These are phyloP conservation scores for Chrysanthemum lavandulifolium DNA, from an alignment of 129 eudicot species.

Conservation along the genomic window DNA sequence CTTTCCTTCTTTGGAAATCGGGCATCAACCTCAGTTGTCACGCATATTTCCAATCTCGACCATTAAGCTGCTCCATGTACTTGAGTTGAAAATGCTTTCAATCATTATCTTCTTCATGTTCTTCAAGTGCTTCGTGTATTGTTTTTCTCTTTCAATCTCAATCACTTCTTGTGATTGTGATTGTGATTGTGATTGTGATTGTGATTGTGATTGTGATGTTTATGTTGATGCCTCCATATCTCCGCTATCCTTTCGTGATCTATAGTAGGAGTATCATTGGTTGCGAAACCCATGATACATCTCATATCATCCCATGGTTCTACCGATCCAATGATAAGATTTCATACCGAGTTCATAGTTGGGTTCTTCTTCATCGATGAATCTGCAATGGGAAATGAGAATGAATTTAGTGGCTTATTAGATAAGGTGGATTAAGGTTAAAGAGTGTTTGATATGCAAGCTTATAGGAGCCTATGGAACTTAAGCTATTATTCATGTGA, in stretches of 20 bases:
- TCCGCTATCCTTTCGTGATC: conserved; percentile 24
- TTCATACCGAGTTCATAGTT: conserved; percentile 83
- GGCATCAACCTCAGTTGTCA: conserved; percentile 76
- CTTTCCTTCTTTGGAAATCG: conserved; percentile 91
- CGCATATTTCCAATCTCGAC: conserved; percentile 82
- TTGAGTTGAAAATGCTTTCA: conserved; percentile 54
- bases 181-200: too few species aligned
- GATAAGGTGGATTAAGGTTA: neutral
- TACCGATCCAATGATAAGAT: conserved; percentile 71
- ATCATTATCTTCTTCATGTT: conserved; percentile 36
- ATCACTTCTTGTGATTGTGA: too few species aligned
- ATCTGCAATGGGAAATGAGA: conserved; percentile 40
- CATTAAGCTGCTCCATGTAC: conserved; percentile 83
- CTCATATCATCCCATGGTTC: conserved; percentile 78
- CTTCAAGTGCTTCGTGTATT: conserved; percentile 27
- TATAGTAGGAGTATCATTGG: conserved; percentile 20
- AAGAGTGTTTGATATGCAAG: too few species aligned
- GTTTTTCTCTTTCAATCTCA: conserved; percentile 32
- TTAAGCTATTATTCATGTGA: too few species aligned
- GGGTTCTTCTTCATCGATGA: conserved; percentile 90
- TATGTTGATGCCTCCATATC: conserved; percentile 56
- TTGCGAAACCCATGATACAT: conserved; percentile 77
- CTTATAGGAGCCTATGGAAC: too few species aligned
- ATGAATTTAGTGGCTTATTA: neutral
- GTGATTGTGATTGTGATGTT: conserved; percentile 38